phyloP scores from a whole-genome alignment of 768 basidiomycete genomes.

The Xerocomellus chrysenteron region DNA sequence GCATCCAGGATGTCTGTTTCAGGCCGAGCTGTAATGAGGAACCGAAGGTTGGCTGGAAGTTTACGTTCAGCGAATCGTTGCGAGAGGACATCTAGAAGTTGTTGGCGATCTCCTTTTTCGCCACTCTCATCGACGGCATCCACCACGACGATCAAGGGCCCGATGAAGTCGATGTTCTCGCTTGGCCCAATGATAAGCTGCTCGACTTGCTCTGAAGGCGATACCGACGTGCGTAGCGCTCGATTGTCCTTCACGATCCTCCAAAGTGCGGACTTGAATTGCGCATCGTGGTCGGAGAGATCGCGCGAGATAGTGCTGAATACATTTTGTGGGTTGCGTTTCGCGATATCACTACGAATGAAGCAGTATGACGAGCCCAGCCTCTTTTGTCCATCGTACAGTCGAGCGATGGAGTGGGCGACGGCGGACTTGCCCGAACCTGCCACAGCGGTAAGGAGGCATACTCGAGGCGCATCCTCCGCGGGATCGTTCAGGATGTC shows the following conservation, averaged over 20 bases:
- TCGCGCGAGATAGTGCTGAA: constrained; percentile 29
- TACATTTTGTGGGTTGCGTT: constrained; percentile 11
- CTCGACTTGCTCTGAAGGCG: constrained; percentile 15
- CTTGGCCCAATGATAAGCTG: not conserved
- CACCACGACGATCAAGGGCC: not conserved
- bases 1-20: constrained; percentile 8
- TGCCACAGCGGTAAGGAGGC: constrained; percentile 20
- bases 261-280: too few relatives aligned
- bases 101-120: not conserved
- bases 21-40: constrained; percentile 21
- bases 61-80: not conserved
- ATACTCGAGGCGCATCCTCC: not conserved
- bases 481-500: not conserved
- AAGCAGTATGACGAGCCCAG: constrained; percentile 13
- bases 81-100: constrained; percentile 16
- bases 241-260: too few relatives aligned
- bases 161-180: not conserved
- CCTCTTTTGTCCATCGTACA: not conserved
- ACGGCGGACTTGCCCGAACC: not conserved
- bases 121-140: constrained; percentile 30
- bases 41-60: constrained; percentile 15
- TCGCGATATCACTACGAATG: not conserved
- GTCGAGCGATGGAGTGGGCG: not conserved
- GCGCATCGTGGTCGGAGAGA: constrained; percentile 20
- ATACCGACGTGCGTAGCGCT: not conserved